Evolutionary conservation across 345 rosid species (phyloP).

Genomic region (Melaleuca quinquenervia): DNA sequence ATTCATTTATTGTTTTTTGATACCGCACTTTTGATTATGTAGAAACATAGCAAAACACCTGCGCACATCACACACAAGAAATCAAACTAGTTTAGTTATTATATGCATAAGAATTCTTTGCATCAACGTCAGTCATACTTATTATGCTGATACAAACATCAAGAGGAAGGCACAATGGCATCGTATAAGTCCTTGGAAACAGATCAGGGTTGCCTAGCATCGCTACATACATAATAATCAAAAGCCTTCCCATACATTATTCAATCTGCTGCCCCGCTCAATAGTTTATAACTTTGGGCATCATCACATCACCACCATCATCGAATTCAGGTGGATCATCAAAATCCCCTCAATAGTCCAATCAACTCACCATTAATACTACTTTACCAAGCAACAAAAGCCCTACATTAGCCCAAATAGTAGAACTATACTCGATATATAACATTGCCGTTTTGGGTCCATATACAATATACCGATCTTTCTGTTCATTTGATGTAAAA

Average conservation of each 20-base stretch:
- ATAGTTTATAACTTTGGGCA: not conserved
- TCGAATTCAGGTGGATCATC: not conserved
- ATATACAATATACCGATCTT: too few relatives aligned
- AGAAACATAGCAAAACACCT: not conserved
- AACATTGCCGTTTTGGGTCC: too few relatives aligned
- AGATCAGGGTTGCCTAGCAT: not conserved
- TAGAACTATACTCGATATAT: not conserved
- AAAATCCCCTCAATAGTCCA: not conserved
- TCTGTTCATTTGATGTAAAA: too few relatives aligned
- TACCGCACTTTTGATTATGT: too few relatives aligned
- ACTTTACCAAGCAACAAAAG: not conserved
- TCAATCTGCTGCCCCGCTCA: not conserved
- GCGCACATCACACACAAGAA: not conserved
- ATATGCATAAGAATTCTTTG: too few relatives aligned
- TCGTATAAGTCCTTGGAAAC: not conserved
- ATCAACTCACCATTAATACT: not conserved
- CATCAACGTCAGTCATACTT: not conserved
- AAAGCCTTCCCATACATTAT: not conserved
- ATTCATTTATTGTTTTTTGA: too few relatives aligned
- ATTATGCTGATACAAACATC: not conserved
- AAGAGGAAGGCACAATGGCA: not conserved
- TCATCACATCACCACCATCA: not conserved
- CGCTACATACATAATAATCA: fast-evolving
- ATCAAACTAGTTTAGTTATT: not conserved
- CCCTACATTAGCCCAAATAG: not conserved